A percentile compares a stretch with the other conserved stretches of the same genome.
Evolutionary conservation across 306 rosid species (phyloP).

Genomic region (Mimosa bimucronata): DNA sequence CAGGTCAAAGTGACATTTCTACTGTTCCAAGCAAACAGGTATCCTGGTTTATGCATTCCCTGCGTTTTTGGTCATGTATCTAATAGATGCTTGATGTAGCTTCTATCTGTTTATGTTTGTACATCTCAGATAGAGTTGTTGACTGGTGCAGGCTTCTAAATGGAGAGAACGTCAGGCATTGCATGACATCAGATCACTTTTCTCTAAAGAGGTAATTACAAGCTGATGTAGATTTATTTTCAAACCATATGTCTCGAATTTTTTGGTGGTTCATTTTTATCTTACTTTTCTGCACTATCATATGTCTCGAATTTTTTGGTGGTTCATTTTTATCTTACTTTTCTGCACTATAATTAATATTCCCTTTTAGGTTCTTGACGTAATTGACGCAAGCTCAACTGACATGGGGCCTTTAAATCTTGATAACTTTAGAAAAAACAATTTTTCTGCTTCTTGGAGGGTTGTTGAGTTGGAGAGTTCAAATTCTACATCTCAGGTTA

Average conservation of each 20-base stretch:
- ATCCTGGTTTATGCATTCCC: conserved; percentile 19
- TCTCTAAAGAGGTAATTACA: conserved; percentile 81
- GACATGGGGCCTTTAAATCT: conserved; percentile 89
- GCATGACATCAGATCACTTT: conserved; percentile 65
- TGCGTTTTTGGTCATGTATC: conserved; percentile 22
- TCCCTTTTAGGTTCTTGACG: conserved; percentile 73
- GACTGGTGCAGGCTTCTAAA: conserved; percentile 57
- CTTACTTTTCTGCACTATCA: conserved; percentile 37
- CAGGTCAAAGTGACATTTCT: conserved; percentile 62
- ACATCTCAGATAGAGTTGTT: conserved; percentile 13
- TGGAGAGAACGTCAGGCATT: conserved; percentile 72
- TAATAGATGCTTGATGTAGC: neutral
- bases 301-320: conserved; percentile 9
- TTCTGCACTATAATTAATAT: conserved; percentile 32
- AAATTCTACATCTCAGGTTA: conserved; percentile 60
- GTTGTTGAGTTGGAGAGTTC: conserved; percentile 52
- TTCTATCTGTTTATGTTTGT: conserved; percentile 27
- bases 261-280: conserved; percentile 14
- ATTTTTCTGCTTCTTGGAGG: conserved; percentile 86
- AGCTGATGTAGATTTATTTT: conserved; percentile 21
- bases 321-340: conserved; percentile 31
- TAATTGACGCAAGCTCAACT: conserved; percentile 70
- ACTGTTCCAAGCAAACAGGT: conserved; percentile 56
- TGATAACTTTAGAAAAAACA: conserved; percentile 71
- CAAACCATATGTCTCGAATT: neutral